Base-by-base conservation (phyloP, 495 filamentous ascomycete species). In the Jackrogersella minutella region DNA sequence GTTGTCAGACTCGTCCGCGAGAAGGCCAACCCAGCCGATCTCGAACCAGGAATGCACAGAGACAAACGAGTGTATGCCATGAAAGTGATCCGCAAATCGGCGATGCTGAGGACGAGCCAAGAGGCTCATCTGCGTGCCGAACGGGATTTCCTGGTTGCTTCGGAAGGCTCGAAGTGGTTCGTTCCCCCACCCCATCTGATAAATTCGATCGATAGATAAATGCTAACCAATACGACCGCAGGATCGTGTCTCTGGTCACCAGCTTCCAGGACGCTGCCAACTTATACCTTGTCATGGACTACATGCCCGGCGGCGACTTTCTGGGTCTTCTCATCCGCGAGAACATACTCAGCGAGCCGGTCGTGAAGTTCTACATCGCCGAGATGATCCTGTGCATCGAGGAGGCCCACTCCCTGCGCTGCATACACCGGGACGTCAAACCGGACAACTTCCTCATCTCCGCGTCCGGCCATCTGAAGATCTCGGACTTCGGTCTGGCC, bases 351-450 rank as follows among this genome's bases (percentile, higher is more conserved):
- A 85, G 84, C 53, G 94, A 98, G 74, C 79, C 83, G 5, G 86
- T 90, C 40, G 88, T 93, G 2, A 85, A 86, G 50, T 97, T 90
- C 82, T 98, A 98, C 70, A 79, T 94, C 40, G 92, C 94, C 9
- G 93, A 98, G 79, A 98, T 97, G 92, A 90, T 97, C 40, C 75
- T 97, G 3, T 97, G 93, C 72, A 88, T 98, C 53, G 94, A 98
- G 76, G 94, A 97, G 74, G 90, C 91, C 5, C 94, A 98, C 80
- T 82, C 85, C 44, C 85, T 97, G 33, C 82, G 83, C 26, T 97
- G 91, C 85, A 97, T 98, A 46, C 94, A 98, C 73, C 90, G 94
- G 8, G 94, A 97, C 78, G 86, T 98, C 72, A 98, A 98, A 75
- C 94, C 94, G 0, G 94, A 98, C 80, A 98, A 98, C 69, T 97